phyloP scores from a whole-genome alignment of 345 rosid species.

The Linum usitatissimum region DNA sequence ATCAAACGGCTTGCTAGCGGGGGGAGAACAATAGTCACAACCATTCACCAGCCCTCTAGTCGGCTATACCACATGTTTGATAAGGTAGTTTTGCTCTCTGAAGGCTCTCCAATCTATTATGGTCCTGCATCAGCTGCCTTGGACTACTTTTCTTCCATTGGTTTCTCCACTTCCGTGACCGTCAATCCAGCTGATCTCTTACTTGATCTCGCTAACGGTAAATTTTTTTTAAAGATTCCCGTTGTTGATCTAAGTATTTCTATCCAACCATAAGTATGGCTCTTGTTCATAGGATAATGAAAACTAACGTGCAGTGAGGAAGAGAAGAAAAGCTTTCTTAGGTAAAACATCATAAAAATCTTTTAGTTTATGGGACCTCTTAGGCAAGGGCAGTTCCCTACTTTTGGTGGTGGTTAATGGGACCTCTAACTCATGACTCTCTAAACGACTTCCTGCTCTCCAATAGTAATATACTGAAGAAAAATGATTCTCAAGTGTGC shows the following conservation, averaged over 20 bases:
- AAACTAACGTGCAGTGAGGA: no score
- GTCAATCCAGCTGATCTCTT: slow-evolving; percentile 92
- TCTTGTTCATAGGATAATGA: no score
- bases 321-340: no score
- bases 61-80: slow-evolving; percentile 93
- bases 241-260: not conserved
- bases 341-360: no score
- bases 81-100: slow-evolving; percentile 84
- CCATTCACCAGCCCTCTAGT: slow-evolving; percentile 98
- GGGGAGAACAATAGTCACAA: slow-evolving; percentile 79
- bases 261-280: not conserved
- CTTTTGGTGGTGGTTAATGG: no score
- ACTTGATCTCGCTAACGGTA: slow-evolving; percentile 98
- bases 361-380: no score
- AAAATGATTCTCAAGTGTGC: no score
- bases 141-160: slow-evolving; percentile 78
- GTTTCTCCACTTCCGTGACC: slow-evolving; percentile 73
- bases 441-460: no score
- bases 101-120: slow-evolving; percentile 75
- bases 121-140: slow-evolving; percentile 84
- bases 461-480: no score
- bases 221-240: not conserved
- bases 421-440: no score
- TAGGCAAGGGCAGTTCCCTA: no score
- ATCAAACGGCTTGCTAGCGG: slow-evolving; percentile 77